Percentiles rank a stretch among this genome's conserved stretches.
phyloP scores from a whole-genome alignment of 768 basidiomycete genomes.

The Mycena rosella region DNA sequence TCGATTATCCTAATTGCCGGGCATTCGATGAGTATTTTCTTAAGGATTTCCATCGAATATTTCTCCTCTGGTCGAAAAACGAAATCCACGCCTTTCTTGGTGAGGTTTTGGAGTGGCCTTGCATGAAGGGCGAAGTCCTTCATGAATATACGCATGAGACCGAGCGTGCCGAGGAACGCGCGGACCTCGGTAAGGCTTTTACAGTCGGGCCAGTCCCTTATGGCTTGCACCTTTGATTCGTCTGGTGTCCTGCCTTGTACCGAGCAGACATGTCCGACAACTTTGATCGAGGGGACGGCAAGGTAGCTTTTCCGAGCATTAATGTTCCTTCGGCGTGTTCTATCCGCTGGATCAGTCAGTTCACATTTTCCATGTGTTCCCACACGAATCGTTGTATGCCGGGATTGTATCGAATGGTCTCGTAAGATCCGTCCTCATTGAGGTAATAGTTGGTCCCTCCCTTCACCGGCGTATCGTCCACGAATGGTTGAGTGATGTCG shows the following conservation, averaged over 20 bases:
- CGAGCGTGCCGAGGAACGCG: too few relatives aligned
- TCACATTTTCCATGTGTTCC: conserved; percentile 49
- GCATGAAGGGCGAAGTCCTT: too few relatives aligned
- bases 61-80: not conserved
- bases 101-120: not conserved
- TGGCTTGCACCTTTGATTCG: too few relatives aligned
- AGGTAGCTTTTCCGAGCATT: too few relatives aligned
- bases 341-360: conserved; percentile 48
- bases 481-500: conserved; percentile 38
- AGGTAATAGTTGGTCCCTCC: conserved; percentile 52
- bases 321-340: conserved; percentile 41
- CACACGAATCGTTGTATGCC: conserved; percentile 53
- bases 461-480: conserved; percentile 48
- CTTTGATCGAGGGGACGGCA: too few relatives aligned
- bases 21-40: too few relatives aligned
- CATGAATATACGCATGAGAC: too few relatives aligned
- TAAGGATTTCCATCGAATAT: not conserved
- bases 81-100: not conserved
- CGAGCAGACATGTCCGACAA: too few relatives aligned
- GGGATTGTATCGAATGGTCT: conserved; percentile 40
- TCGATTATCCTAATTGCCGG: not conserved
- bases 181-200: too few relatives aligned
- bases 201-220: too few relatives aligned
- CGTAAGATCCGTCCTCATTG: too few relatives aligned
- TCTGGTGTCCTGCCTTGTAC: too few relatives aligned